These are phyloP conservation scores for Naematelia encephala DNA, from an alignment of 768 basidiomycete species.

Conservation along the genomic window DNA sequence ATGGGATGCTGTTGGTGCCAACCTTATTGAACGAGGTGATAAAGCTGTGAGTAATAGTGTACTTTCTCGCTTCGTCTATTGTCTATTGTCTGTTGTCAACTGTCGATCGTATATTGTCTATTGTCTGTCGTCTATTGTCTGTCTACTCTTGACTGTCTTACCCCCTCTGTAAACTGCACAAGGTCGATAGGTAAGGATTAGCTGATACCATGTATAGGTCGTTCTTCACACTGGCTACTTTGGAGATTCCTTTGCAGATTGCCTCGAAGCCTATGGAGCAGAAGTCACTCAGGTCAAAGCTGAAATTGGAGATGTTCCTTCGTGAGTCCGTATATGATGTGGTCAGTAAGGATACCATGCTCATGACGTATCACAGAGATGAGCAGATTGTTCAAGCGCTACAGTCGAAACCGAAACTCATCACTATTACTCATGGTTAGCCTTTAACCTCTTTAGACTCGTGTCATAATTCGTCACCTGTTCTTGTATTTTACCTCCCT, in stretches of 20 bases:
- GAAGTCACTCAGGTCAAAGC: slow-evolving; percentile 80
- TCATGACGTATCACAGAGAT: slow-evolving; percentile 17
- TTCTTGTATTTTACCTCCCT: neutral
- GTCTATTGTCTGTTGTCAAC: too few relatives aligned
- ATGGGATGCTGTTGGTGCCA: slow-evolving; percentile 85
- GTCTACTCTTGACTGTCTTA: neutral
- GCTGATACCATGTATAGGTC: slow-evolving; percentile 49
- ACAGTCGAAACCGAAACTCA: slow-evolving; percentile 72
- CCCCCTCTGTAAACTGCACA: slow-evolving; percentile 47
- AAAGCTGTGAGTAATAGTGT: slow-evolving; percentile 43
- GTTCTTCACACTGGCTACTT: slow-evolving; percentile 92
- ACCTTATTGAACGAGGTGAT: slow-evolving; percentile 63
- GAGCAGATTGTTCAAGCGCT: slow-evolving; percentile 57
- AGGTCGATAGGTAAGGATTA: slow-evolving; percentile 58
- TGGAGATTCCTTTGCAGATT: slow-evolving; percentile 83
- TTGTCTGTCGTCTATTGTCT: too few relatives aligned
- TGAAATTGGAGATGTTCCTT: slow-evolving; percentile 72
- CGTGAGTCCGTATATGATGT: slow-evolving; percentile 30
- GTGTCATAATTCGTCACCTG: too few relatives aligned
- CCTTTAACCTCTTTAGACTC: too few relatives aligned
- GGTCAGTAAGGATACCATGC: neutral
- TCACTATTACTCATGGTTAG: slow-evolving; percentile 82
- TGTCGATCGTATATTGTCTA: too few relatives aligned
- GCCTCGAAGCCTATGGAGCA: slow-evolving; percentile 83
- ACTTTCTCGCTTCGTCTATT: neutral